Evolutionary conservation across 202 grass and related monocot genomes (phyloP).

Genomic region (Panicum hallii): DNA sequence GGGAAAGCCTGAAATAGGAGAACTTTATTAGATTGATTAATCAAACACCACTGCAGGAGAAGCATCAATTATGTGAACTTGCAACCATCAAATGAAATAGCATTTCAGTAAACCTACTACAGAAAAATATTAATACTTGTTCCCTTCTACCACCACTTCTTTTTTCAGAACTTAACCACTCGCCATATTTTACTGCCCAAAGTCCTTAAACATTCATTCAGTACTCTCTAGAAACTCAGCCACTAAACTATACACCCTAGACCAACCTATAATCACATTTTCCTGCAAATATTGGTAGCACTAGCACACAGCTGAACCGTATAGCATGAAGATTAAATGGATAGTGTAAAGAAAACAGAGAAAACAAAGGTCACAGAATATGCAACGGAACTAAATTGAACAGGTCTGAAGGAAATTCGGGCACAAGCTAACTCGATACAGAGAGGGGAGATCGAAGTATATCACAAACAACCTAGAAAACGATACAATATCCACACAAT

Average conservation of each 20-base stretch:
- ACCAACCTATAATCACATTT: not conserved
- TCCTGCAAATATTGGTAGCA: not conserved
- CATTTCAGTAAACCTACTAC: constrained; percentile 9
- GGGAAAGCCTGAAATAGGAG: not conserved
- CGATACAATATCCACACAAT: not conserved
- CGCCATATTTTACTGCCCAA: not conserved
- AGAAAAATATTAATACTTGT: not conserved
- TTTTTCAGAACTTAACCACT: constrained; percentile 20
- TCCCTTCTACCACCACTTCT: not conserved
- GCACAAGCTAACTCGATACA: not conserved
- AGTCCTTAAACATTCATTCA: not conserved
- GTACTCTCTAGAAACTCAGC: constrained; percentile 6
- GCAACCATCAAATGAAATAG: constrained; percentile 21
- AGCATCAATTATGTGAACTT: constrained; percentile 5
- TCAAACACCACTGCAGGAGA: constrained; percentile 19
- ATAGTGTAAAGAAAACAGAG: not conserved
- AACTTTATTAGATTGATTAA: not conserved
- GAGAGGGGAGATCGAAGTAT: not conserved
- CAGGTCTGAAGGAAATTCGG: not conserved
- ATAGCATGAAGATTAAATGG: not conserved
- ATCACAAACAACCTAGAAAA: not conserved
- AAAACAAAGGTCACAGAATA: not conserved
- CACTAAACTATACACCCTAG: not conserved
- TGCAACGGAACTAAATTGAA: constrained; percentile 1
- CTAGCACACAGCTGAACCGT: not conserved